Evolutionary conservation across 768 basidiomycete genomes (phyloP).

Genomic region (Boletus huronensis): DNA sequence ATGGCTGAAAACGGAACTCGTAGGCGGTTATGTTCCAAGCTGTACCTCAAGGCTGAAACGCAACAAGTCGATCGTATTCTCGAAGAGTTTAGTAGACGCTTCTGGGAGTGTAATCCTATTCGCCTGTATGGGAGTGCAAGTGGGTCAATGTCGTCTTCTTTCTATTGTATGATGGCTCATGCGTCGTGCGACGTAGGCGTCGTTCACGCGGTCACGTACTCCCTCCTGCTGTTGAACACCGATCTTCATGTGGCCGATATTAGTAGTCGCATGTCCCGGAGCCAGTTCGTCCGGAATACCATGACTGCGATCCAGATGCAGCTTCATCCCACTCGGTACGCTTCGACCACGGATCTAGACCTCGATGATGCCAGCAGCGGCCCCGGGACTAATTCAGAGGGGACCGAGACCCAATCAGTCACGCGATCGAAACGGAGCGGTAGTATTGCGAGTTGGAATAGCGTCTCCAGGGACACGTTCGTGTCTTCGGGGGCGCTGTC

Average conservation of each 20-base stretch:
- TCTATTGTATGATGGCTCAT: conserved; percentile 1
- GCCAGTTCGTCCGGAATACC: conserved; percentile 91
- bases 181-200: conserved; percentile 50
- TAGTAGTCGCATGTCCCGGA: conserved; percentile 82
- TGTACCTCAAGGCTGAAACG: conserved; percentile 93
- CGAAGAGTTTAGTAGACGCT: conserved; percentile 85
- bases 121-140: conserved; percentile 82
- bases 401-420: conserved; percentile 44
- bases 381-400: conserved; percentile 53
- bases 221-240: conserved; percentile 90
- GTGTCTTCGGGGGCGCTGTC: conserved; percentile 38
- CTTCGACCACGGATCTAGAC: conserved; percentile 60
- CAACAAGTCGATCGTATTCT: conserved; percentile 98
- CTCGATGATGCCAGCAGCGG: conserved; percentile 65
- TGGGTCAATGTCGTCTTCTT: conserved; percentile 37
- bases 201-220: conserved; percentile 94
- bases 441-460: conserved; percentile 83
- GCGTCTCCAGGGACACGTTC: conserved; percentile 61
- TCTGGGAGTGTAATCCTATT: conserved; percentile 86
- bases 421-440: conserved; percentile 71
- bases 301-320: conserved; percentile 82
- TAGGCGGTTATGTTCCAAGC: conserved; percentile 85
- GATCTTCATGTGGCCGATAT: conserved; percentile 96
- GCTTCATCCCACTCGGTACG: conserved; percentile 50
- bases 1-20: not conserved